Conservation (phyloP, 192 early-diverging fungal species). For the Coemansia interrupta region DNA sequence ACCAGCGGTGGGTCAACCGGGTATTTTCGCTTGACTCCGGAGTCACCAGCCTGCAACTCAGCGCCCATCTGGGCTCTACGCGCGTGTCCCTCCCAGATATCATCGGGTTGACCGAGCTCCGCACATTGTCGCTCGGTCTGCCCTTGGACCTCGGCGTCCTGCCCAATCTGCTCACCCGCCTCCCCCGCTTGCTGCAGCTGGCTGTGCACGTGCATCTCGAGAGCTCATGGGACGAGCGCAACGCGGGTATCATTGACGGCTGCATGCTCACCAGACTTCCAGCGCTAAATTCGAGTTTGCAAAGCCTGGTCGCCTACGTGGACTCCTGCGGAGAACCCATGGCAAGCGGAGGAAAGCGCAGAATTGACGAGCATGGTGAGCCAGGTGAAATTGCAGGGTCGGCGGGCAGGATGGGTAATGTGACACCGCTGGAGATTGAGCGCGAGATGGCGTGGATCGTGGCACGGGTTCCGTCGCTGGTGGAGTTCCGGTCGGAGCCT, state of each 20-base stretch:
- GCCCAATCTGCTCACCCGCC: constrained; percentile 27
- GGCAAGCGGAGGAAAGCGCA: constrained; percentile 2
- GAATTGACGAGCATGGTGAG: constrained; percentile 1
- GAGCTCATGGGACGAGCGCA: constrained; percentile 17
- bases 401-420: not conserved
- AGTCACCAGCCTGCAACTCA: constrained; percentile 27
- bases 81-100: constrained; percentile 35
- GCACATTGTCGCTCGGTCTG: constrained; percentile 30
- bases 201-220: constrained; percentile 28
- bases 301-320: constrained; percentile 21
- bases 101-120: constrained; percentile 23
- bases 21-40: constrained; percentile 28
- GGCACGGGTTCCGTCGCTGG: constrained; percentile 29
- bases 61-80: constrained; percentile 11
- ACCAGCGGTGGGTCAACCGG: constrained; percentile 36
- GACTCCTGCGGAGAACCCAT: constrained; percentile 4
- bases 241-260: constrained; percentile 15
- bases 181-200: constrained; percentile 20
- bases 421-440: constrained; percentile 20
- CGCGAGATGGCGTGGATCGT: constrained; percentile 33
- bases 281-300: constrained; percentile 25
- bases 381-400: not conserved
- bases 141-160: constrained; percentile 30
- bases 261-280: constrained; percentile 22
- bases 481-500: constrained; percentile 20